phyloP scores from a whole-genome alignment of 2,329 filamentous ascomycete species.

The Colletotrichum tanaceti region DNA sequence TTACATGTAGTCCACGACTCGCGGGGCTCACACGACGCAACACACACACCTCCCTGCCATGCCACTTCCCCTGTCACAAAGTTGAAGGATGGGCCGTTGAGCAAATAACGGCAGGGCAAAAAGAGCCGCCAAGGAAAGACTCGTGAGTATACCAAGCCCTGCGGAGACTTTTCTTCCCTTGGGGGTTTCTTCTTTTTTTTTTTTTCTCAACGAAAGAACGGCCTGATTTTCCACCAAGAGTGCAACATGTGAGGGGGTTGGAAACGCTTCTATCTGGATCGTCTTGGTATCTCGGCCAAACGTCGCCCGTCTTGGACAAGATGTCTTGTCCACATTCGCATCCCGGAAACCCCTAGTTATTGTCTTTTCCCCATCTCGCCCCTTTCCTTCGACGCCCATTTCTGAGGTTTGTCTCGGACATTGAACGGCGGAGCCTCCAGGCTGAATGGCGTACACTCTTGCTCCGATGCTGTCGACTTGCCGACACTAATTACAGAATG shows the following conservation, averaged over 20 bases:
- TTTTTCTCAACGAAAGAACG: background rate
- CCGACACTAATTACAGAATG: too few relatives aligned
- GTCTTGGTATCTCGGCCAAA: constrained; percentile 29
- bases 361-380: too few relatives aligned
- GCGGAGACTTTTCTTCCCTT: too few relatives aligned
- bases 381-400: background rate
- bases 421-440: background rate
- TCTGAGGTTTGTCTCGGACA: background rate
- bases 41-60: background rate
- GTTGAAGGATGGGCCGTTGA: background rate
- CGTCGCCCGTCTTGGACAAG: background rate
- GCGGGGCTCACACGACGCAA: background rate
- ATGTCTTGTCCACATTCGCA: too few relatives aligned
- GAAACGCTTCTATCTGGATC: constrained; percentile 16
- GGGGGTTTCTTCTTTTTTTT: too few relatives aligned
- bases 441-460: background rate
- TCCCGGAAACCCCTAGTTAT: too few relatives aligned
- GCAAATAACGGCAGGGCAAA: constrained; percentile 15
- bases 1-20: constrained; percentile 22
- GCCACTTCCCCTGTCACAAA: background rate
- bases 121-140: constrained; percentile 11
- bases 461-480: background rate
- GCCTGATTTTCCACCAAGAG: background rate
- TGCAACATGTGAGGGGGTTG: too few relatives aligned
- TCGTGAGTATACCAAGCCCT: background rate